Base-by-base conservation (phyloP, 495 filamentous ascomycete species). In the Amphirosellinia nigrospora region DNA sequence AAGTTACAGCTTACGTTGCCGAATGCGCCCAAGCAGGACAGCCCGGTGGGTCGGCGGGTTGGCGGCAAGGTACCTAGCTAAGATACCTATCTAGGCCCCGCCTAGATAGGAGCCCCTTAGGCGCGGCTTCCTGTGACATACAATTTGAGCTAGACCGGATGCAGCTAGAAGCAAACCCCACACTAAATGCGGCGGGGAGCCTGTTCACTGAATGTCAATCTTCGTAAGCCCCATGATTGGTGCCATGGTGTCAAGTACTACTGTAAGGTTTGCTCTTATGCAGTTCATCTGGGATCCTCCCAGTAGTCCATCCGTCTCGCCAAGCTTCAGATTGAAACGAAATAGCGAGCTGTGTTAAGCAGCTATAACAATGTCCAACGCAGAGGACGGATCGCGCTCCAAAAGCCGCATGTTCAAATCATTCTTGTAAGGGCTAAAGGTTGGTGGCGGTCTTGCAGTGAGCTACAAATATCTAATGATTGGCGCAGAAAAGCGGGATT, bases 1-100 rank as follows among this genome's bases (percentile, higher is more conserved):
- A 74, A 74, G 74, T 72, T 74, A 58, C 66, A 76, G 76, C 74
- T 78, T 78, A 78, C 76, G 76, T 78, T 76, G 76, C 76, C 61
- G 58, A 68, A 74, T 75, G 73, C 73, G 26, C 53, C 46, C 63
- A n/a, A n/a, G n/a, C 34, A 46, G 9, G 66, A 19, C 45, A 28
- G 26, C 16, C 46, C 23, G n/a, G 58, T 36, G 55, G 64, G 53
- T 38, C 64, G 28, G 39, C 16, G 15, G 19, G n/a, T n/a, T n/a
- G n/a, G n/a, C n/a, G n/a, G n/a, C n/a, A n/a, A n/a, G n/a, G n/a
- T n/a, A n/a, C n/a, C n/a, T 15, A 28, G 48, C 48, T 26, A n/a
- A 21, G 16, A 19, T 11, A 36, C 6, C 4, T 63, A n/a, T 7
- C 23, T 63, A 63, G 23, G 23, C 46, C 23, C 13, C 23, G 4